These are phyloP conservation scores for Maudiozyma turicensis DNA, from an alignment of 805 yeast species.

Conservation along the genomic window DNA sequence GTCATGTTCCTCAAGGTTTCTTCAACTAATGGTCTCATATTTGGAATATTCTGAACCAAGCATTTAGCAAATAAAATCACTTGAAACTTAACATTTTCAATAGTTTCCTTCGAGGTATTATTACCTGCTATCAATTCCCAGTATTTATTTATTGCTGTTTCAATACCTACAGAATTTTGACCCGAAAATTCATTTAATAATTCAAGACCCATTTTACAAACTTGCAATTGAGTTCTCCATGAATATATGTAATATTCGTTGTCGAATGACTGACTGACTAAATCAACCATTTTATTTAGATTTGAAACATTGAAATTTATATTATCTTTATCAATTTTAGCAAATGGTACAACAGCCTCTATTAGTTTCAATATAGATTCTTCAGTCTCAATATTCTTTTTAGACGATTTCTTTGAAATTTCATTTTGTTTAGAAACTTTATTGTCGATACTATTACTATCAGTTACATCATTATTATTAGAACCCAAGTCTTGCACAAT, in stretches of 20 bases:
- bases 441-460: background rate
- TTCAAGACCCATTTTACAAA: constrained; percentile 33
- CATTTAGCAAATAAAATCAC: constrained; percentile 32
- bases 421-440: constrained; percentile 14
- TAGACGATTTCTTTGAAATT: constrained; percentile 32
- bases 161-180: constrained; percentile 2
- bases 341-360: constrained; percentile 30
- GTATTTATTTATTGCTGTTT: constrained; percentile 4
- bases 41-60: constrained; percentile 12
- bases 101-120: constrained; percentile 33
- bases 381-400: constrained; percentile 38
- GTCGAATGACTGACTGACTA: constrained; percentile 23
- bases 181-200: constrained; percentile 10
- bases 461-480: background rate
- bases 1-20: constrained; percentile 20
- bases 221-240: constrained; percentile 51
- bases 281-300: constrained; percentile 24
- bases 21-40: constrained; percentile 11
- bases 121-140: constrained; percentile 11
- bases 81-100: constrained; percentile 53
- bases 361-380: constrained; percentile 35
- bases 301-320: constrained; percentile 5
- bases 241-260: constrained; percentile 31
- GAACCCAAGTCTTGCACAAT: constrained; percentile 28
- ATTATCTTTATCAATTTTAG: constrained; percentile 17